Percentiles rank a stretch among this genome's conserved stretches.
phyloP scores from a whole-genome alignment of 2,329 filamentous ascomycete genomes.

The Diaporthe sp. region DNA sequence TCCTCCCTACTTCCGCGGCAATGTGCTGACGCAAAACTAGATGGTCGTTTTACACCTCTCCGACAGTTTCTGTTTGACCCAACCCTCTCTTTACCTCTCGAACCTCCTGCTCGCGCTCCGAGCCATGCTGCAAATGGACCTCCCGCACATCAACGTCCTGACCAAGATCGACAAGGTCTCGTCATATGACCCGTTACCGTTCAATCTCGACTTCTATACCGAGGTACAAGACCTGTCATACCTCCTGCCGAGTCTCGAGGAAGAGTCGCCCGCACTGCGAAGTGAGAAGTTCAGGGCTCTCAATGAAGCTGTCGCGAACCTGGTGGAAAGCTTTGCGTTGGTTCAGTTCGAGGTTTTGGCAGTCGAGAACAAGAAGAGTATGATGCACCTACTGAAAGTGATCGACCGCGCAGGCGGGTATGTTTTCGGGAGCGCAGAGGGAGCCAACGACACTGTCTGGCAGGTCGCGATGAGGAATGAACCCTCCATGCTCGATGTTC shows the following conservation, averaged over 20 bases:
- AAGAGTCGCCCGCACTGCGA: slow-evolving; percentile 79
- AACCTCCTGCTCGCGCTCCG: slow-evolving; percentile 93
- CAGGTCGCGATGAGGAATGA: slow-evolving; percentile 90
- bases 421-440: slow-evolving; percentile 90
- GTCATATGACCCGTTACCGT: slow-evolving; percentile 87
- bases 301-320: slow-evolving; percentile 86
- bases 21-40: slow-evolving; percentile 60
- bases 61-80: slow-evolving; percentile 92
- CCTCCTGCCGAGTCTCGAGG: slow-evolving; percentile 83
- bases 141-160: slow-evolving; percentile 94
- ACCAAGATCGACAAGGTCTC: slow-evolving; percentile 97
- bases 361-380: slow-evolving; percentile 96
- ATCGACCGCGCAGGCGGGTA: slow-evolving; percentile 95
- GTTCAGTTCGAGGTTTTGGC: slow-evolving; percentile 94
- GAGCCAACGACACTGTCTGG: slow-evolving; percentile 97
- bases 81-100: slow-evolving; percentile 95
- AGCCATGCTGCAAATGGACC: slow-evolving; percentile 98
- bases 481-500: slow-evolving; percentile 81
- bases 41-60: slow-evolving; percentile 94
- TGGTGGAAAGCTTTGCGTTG: slow-evolving; percentile 91
- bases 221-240: slow-evolving; percentile 95
- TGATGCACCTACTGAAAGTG: slow-evolving; percentile 90
- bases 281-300: slow-evolving; percentile 85
- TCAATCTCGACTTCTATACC: slow-evolving; percentile 97
- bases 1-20: slow-evolving; percentile 1